Conservation (phyloP, 2,329 filamentous ascomycete species). For the Triangularia setosa region DNA sequence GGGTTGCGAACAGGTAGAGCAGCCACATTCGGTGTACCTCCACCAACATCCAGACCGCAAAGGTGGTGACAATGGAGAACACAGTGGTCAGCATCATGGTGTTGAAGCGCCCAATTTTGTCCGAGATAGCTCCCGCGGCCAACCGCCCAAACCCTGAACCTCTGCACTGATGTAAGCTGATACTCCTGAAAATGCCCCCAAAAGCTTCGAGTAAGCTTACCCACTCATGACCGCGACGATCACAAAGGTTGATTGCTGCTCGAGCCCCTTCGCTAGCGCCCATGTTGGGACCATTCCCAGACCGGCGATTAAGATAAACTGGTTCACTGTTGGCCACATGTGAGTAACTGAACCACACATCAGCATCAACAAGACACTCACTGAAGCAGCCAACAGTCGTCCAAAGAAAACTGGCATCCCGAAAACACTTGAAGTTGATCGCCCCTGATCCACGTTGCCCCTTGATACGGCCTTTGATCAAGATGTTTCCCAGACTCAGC, state of each 20-base stretch:
- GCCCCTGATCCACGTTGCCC: constrained; percentile 12
- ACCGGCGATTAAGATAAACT: constrained; percentile 16
- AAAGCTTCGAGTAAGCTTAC: background rate
- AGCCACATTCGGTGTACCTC: constrained; percentile 12
- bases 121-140: constrained; percentile 10
- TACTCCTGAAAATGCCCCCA: background rate
- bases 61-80: constrained; percentile 14
- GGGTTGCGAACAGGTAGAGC: constrained; percentile 10
- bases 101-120: constrained; percentile 14
- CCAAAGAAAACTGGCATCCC: constrained; percentile 7
- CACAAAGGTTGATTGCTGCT: constrained; percentile 7
- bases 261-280: constrained; percentile 7
- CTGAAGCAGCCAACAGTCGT: constrained; percentile 13
- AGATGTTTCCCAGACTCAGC: constrained; percentile 8
- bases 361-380: background rate
- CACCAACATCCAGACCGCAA: constrained; percentile 12
- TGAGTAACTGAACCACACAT: background rate
- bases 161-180: constrained; percentile 1
- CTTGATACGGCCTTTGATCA: constrained; percentile 11
- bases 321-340: constrained; percentile 6
- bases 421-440: constrained; percentile 8
- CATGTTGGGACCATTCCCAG: constrained; percentile 15
- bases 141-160: constrained; percentile 12
- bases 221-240: constrained; percentile 13
- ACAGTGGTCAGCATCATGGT: constrained; percentile 14